phyloP scores from a whole-genome alignment of 2,329 filamentous ascomycete species.

The Xylaria sp. region DNA sequence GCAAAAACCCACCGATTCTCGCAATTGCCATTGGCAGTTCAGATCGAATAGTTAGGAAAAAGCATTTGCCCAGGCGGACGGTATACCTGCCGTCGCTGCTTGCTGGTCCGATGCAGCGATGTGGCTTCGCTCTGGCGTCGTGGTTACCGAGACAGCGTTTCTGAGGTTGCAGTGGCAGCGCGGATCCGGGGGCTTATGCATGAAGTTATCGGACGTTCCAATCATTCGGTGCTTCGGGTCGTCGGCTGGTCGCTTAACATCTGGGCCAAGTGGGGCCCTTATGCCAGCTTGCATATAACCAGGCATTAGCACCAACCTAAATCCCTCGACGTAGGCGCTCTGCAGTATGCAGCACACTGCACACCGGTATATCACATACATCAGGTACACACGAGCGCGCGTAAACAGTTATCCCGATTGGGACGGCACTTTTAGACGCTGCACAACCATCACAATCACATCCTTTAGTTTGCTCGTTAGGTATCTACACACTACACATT shows the following conservation, averaged over 20 bases:
- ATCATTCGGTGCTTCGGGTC: slow-evolving; percentile 33
- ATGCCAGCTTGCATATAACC: slow-evolving; percentile 16
- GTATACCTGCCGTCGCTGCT: background rate
- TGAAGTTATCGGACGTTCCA: slow-evolving; percentile 30
- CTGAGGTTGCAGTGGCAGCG: slow-evolving; percentile 35
- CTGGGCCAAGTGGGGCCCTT: background rate
- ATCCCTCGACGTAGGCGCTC: background rate
- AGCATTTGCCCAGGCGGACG: background rate
- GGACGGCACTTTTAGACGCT: background rate
- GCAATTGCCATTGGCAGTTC: background rate
- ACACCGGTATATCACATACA: background rate
- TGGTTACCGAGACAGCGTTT: slow-evolving; percentile 34
- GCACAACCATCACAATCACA: slow-evolving; percentile 1
- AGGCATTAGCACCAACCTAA: background rate
- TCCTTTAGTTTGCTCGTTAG: background rate
- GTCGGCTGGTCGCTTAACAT: slow-evolving; percentile 27
- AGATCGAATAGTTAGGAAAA: background rate
- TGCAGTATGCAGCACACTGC: background rate
- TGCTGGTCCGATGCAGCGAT: background rate
- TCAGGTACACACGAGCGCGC: background rate
- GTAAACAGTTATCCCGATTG: slow-evolving; percentile 1
- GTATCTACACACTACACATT: background rate
- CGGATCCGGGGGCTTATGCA: slow-evolving; percentile 38
- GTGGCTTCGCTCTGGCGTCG: slow-evolving; percentile 32
- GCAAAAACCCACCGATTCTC: background rate